Evolutionary conservation across 805 yeast species (phyloP).

Genomic region (Spathaspora girioi): DNA sequence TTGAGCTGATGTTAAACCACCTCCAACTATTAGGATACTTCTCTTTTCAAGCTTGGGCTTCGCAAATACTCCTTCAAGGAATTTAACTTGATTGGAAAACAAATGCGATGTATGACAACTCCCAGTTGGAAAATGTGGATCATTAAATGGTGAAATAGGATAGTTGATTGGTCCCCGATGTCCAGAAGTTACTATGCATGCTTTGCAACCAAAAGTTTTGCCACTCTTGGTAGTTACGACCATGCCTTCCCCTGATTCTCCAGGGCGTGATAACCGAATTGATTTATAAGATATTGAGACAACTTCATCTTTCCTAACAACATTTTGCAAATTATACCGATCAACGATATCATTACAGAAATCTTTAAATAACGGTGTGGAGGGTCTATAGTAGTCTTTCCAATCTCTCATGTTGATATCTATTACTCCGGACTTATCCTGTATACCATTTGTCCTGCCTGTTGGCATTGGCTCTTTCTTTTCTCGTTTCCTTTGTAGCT

Average conservation of each 20-base stretch:
- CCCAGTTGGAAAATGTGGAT: slow-evolving; percentile 14
- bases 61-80: slow-evolving; percentile 10
- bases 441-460: slow-evolving; percentile 9
- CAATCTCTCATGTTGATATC: slow-evolving; percentile 43
- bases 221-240: slow-evolving; percentile 28
- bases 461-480: slow-evolving; percentile 16
- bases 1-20: slow-evolving; percentile 46
- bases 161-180: slow-evolving; percentile 33
- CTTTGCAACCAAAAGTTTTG: slow-evolving; percentile 27
- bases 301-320: slow-evolving; percentile 32
- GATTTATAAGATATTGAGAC: slow-evolving; percentile 25
- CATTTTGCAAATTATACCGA: slow-evolving; percentile 26
- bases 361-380: slow-evolving; percentile 35
- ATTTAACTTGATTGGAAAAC: slow-evolving; percentile 20
- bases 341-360: slow-evolving; percentile 32
- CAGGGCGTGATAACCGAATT: slow-evolving; percentile 18
- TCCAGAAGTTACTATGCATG: slow-evolving; percentile 33
- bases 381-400: slow-evolving; percentile 43
- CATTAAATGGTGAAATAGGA: slow-evolving; percentile 20
- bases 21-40: slow-evolving; percentile 38
- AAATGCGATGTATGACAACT: slow-evolving; percentile 38
- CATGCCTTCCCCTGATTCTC: slow-evolving; percentile 27
- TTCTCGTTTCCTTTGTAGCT: slow-evolving; percentile 16
- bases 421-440: slow-evolving; percentile 32
- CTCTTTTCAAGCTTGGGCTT: slow-evolving; percentile 4